Conservation (phyloP, 78 protist species). For the Dictyostelium firmibasis region DNA sequence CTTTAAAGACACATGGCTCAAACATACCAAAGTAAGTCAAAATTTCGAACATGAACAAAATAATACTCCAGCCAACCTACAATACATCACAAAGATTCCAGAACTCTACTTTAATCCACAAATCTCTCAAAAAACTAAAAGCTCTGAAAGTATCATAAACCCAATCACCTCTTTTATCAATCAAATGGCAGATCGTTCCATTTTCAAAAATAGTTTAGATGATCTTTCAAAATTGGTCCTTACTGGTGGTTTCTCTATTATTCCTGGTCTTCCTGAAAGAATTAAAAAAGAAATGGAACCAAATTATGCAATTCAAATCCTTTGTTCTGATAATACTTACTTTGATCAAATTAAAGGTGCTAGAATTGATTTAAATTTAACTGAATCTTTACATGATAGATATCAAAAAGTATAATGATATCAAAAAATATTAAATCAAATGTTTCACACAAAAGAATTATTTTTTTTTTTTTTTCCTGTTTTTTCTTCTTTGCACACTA, state of each 20-base stretch:
- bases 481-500: too few relatives aligned
- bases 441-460: too few relatives aligned
- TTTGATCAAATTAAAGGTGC: conserved; percentile 36
- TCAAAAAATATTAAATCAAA: too few relatives aligned
- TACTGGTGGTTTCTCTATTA: conserved; percentile 17
- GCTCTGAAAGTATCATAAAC: neutral
- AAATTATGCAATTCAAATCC: neutral
- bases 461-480: too few relatives aligned
- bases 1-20: too few relatives aligned
- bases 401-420: neutral
- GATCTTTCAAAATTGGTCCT: neutral
- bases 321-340: neutral
- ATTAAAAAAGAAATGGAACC: conserved; percentile 18
- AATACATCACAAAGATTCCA: neutral
- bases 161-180: neutral
- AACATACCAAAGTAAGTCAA: too few relatives aligned
- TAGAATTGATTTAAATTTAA: neutral
- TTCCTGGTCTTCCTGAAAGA: conserved; percentile 10
- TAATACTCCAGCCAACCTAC: neutral
- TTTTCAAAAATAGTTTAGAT: neutral
- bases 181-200: neutral
- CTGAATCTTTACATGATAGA: conserved; percentile 13
- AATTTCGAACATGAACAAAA: neutral
- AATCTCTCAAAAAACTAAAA: neutral
- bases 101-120: conserved; percentile 11